Evolutionary conservation across 2,329 filamentous ascomycete species (phyloP), one percentile per base, ranked within the genome.

Genomic region (Fusarium algeriense): DNA sequence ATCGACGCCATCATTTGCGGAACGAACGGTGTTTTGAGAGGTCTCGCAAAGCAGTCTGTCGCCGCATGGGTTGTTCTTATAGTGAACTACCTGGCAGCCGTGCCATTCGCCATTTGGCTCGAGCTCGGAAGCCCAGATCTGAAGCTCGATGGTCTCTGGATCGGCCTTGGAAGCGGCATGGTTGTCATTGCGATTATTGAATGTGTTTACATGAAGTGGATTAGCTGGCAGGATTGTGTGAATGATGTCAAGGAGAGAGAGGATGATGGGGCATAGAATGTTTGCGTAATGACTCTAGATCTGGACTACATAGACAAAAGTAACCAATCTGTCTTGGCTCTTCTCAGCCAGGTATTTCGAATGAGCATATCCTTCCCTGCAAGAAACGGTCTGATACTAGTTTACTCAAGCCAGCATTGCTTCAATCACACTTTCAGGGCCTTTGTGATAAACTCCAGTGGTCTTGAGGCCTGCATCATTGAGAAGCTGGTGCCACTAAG

Each of bases 121-220:
- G 70, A 66, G 35, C 55, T 73, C 15, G 71, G 70, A 37, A 50
- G 52, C 41, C 67, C 70, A 9, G 32, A 67, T 20, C 38, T 73
- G 35, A 60, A 71, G 55, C 58, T 84, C 17, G 61, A 76, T 20
- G 74, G 74, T 19, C 54, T 76, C 12, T 76, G 74, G 74, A 55
- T 76, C 35, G 74, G 74, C 11, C 64, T 76, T 15, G 74, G 74
- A 44, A 58, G 60, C 13, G 74, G 74, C 17, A 76, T 76, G 74
- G 57, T 71, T 8, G 44, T 75, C 14, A 76, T 74, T 63, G 74
- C 69, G 8, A 43, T 74, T 14, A 35, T 73, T 14, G 74, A 76
- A 41, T 75, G 73, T 44, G 61, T 40, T 5, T 76, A 76, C 20
- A 64, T 76, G 73, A 75, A 73, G 35, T 73, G 65, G 59, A 64